A percentile compares a stretch with the other conserved stretches of the same genome.
phyloP scores from a whole-genome alignment of 2,329 filamentous ascomycete genomes.

The Penicillium janthinellum region DNA sequence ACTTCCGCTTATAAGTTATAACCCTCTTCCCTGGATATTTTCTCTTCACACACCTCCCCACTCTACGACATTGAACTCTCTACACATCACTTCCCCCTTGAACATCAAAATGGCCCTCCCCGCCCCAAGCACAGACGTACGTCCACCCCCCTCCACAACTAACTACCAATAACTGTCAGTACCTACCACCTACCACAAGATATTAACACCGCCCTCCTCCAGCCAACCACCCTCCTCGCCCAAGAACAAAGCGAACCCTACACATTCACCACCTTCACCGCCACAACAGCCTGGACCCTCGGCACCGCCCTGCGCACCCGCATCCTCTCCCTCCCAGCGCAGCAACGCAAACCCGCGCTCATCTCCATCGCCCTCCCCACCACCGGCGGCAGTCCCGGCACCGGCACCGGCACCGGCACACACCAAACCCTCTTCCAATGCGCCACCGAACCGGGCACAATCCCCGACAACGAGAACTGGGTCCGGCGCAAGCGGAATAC shows the following conservation, averaged over 20 bases:
- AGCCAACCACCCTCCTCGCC: not conserved
- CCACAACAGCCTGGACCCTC: conserved; percentile 42
- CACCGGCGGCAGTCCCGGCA: not conserved
- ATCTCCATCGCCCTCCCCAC: conserved; percentile 42
- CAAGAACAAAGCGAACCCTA: conserved; percentile 33
- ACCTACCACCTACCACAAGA: too few relatives aligned
- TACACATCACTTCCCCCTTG: not conserved
- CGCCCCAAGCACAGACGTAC: conserved; percentile 35
- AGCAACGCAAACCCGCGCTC: conserved; percentile 41
- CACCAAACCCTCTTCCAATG: conserved; percentile 70
- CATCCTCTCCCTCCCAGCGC: conserved; percentile 36
- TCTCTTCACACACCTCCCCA: not conserved
- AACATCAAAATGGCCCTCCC: conserved; percentile 33
- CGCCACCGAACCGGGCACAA: conserved; percentile 65
- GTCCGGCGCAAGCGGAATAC: conserved; percentile 71
- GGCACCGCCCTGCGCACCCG: conserved; percentile 42
- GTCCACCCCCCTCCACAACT: not conserved
- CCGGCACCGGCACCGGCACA: conserved; percentile 2
- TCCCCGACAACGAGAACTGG: conserved; percentile 73
- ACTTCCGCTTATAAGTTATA: not conserved
- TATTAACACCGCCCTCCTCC: not conserved
- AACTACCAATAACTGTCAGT: too few relatives aligned
- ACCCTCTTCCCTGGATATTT: not conserved
- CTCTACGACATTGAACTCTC: not conserved
- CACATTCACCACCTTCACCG: conserved; percentile 42